These are phyloP conservation scores for Mycena kentingensis DNA, from an alignment of 768 basidiomycete species.

Conservation along the genomic window DNA sequence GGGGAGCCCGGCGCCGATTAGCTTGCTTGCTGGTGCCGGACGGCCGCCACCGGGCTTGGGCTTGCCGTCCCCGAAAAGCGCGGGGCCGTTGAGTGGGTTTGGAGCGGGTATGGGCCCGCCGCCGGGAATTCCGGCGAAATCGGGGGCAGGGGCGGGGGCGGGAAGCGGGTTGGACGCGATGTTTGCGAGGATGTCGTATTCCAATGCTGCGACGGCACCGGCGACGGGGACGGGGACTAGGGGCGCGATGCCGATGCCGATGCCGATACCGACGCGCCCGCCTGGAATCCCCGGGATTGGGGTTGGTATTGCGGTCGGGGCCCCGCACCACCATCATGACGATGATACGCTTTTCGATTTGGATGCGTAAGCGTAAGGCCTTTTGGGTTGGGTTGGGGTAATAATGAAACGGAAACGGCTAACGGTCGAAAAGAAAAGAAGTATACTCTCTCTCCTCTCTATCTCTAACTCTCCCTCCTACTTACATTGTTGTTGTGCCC, in stretches of 20 bases:
- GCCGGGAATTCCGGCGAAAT: constrained; percentile 1
- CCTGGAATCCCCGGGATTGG: too few species aligned
- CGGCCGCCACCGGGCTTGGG: neutral
- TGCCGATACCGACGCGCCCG: too few species aligned
- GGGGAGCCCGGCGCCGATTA: constrained; percentile 15
- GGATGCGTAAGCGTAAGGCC: too few species aligned
- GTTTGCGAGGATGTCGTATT: constrained; percentile 60
- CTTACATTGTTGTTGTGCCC: too few species aligned
- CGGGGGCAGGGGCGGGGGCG: neutral
- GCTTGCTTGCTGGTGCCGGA: constrained; percentile 8
- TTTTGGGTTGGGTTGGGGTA: too few species aligned
- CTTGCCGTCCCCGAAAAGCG: neutral
- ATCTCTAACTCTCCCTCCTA: too few species aligned
- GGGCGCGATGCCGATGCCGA: constrained; percentile 14
- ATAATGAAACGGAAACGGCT: too few species aligned
- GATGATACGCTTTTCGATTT: too few species aligned
- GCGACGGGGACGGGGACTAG: constrained; percentile 23
- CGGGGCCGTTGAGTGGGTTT: neutral
- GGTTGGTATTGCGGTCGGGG: too few species aligned
- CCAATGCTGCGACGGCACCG: constrained; percentile 44
- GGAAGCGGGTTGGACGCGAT: constrained; percentile 45
- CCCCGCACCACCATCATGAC: too few species aligned
- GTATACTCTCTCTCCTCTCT: too few species aligned
- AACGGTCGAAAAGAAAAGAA: too few species aligned
- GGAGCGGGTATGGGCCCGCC: constrained; percentile 23